These are phyloP conservation scores for Rhododendron simsii DNA, from an alignment of 148 eudicot genomes.

Conservation along the genomic window DNA sequence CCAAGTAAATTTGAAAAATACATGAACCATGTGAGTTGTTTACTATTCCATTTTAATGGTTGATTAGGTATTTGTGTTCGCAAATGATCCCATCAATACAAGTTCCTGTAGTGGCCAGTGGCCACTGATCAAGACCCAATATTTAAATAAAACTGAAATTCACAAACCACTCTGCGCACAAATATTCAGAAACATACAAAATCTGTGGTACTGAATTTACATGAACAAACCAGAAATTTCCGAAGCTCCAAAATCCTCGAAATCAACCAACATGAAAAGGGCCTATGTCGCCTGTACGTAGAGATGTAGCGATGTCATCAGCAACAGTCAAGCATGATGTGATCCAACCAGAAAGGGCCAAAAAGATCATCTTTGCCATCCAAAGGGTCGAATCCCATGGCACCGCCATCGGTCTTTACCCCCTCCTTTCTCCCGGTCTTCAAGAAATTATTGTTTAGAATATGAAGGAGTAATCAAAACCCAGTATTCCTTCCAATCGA, in stretches of 20 bases:
- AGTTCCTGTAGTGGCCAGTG: no score
- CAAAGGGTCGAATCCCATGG: conserved; percentile 2
- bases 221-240: background rate
- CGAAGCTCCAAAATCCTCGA: no score
- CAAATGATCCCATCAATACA: no score
- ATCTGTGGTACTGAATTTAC: background rate
- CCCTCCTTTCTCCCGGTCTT: background rate
- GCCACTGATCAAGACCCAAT: background rate
- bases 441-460: background rate
- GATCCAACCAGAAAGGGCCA: conserved; percentile 60
- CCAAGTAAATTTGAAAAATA: no score
- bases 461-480: background rate
- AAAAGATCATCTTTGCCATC: conserved; percentile 54
- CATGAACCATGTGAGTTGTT: no score
- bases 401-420: background rate
- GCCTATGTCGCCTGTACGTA: conserved; percentile 59
- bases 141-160: background rate
- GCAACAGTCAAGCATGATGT: conserved; percentile 64
- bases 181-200: background rate
- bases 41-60: no score
- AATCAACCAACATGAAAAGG: conserved; percentile 55
- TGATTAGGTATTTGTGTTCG: no score
- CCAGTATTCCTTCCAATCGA: background rate
- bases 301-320: conserved; percentile 64
- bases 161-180: background rate